Evolutionary conservation across 495 filamentous ascomycete genomes (phyloP).

Genomic region (Barbatosphaeria neglecta): DNA sequence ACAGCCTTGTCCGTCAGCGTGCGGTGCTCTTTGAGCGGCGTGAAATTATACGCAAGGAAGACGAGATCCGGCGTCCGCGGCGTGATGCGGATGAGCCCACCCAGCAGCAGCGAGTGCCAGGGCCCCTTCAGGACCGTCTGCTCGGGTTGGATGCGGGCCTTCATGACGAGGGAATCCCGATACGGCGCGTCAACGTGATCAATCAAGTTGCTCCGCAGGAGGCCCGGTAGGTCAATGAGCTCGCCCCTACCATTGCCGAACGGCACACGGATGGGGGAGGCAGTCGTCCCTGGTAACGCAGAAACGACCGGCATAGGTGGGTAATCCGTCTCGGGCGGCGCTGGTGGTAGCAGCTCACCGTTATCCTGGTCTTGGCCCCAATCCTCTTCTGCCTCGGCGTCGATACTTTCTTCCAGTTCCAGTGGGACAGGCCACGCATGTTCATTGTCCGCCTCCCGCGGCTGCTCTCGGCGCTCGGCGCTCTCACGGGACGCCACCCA

Average conservation of each 20-base stretch:
- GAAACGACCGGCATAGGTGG: constrained; percentile 77
- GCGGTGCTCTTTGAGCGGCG: constrained; percentile 59
- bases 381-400: background rate
- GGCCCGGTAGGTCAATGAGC: constrained; percentile 81
- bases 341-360: constrained; percentile 56
- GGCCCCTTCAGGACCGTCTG: constrained; percentile 56
- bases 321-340: constrained; percentile 56
- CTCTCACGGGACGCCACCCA: constrained; percentile 19
- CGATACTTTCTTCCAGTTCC: background rate
- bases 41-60: constrained; percentile 68
- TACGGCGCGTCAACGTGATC: constrained; percentile 52
- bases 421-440: background rate
- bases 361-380: constrained; percentile 3
- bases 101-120: constrained; percentile 73
- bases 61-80: constrained; percentile 50
- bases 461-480: constrained; percentile 9
- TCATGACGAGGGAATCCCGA: constrained; percentile 63
- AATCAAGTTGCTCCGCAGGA: constrained; percentile 61
- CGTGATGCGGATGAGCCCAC: constrained; percentile 82
- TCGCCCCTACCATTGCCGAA: constrained; percentile 80
- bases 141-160: constrained; percentile 50
- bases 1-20: constrained; percentile 70
- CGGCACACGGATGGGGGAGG: constrained; percentile 79
- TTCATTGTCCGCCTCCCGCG: background rate
- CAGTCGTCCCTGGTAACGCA: constrained; percentile 82